Conservation (phyloP, 257 asterid genomes). For the Vinca minor region DNA sequence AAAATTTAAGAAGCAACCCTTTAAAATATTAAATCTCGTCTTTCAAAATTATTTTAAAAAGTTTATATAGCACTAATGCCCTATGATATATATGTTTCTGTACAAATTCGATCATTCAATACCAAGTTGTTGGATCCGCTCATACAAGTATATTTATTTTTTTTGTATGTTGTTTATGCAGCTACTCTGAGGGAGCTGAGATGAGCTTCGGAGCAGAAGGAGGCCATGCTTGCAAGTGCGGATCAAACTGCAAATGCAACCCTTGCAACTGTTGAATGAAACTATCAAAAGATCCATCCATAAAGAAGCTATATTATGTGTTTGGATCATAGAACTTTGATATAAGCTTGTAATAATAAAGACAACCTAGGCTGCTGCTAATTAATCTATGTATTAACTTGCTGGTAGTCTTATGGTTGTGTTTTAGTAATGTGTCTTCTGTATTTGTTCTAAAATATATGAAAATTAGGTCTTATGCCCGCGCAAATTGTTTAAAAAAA, state of each 20-base stretch:
- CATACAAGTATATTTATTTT: too few species aligned
- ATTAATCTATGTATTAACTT: background rate
- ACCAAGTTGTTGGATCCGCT: too few species aligned
- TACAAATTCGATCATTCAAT: too few species aligned
- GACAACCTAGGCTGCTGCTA: constrained; percentile 1
- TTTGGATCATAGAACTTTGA: background rate
- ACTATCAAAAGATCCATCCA: too few species aligned
- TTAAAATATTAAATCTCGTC: too few species aligned
- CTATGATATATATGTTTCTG: too few species aligned
- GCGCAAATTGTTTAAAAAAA: too few species aligned
- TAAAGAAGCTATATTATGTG: background rate
- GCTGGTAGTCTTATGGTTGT: background rate
- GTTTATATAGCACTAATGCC: too few species aligned
- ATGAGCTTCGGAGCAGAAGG: constrained; percentile 26
- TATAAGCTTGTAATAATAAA: constrained; percentile 6
- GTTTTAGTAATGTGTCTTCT: background rate
- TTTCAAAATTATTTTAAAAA: too few species aligned
- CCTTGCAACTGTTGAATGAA: constrained; percentile 26
- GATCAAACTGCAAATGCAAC: constrained; percentile 22
- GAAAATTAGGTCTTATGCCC: too few species aligned
- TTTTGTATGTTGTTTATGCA: background rate
- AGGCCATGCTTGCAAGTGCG: constrained; percentile 27
- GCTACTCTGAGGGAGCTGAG: constrained; percentile 19
- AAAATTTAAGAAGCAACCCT: too few species aligned
- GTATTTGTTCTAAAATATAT: background rate